Evolutionary conservation across 768 basidiomycete genomes (phyloP), one percentile per base, ranked within the genome.

Genomic region (Candolleomyces eurysporus): DNA sequence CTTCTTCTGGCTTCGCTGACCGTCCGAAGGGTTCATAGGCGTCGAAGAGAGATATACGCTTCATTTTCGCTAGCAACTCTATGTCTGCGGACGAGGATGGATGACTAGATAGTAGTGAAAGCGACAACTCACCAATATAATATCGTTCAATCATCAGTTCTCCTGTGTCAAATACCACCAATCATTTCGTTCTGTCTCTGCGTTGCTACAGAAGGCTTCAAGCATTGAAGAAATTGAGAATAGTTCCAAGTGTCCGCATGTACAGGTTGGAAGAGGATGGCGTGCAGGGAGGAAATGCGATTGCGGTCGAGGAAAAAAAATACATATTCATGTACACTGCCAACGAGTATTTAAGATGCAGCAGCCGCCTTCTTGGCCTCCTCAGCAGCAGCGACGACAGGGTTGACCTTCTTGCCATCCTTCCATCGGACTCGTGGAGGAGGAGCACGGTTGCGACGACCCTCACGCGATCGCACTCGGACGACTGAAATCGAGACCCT

Each of bases 371-470:
- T 79, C 75, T 92, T 91, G 32, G 90, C 90, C 58, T 91, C 94
- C 79, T 94, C 91, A 22, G 95, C 95, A 63, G 94, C 95, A 50
- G 87, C 90, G 40, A 97, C 95, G 58, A 95, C 95, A 49, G 94
- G 91, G 82, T 96, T 96, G 76, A 96, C 89, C 84, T 94, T 93
- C 86, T 97, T 92, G 63, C 89, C 90, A 73, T 93, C 91, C 78
- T 94, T 95, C 94, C 94, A 98, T 68, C 96, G 84, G 66, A 98
- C 79, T 65, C 97, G 92, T 30, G 94, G 94, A 66, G 97, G 97
- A 63, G 97, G 97, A 3, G 93, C 90, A 76, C 97, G 94, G 88
- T 97, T 98, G 78, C 96, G 86, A 71, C 96, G 91, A 59, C 93
- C 93, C 82, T 92, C 91, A 65, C 91, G 86, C 63, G 97, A 98